Base-by-base conservation (phyloP, 805 yeast species). In the Kazachstania bromeliacearum region DNA sequence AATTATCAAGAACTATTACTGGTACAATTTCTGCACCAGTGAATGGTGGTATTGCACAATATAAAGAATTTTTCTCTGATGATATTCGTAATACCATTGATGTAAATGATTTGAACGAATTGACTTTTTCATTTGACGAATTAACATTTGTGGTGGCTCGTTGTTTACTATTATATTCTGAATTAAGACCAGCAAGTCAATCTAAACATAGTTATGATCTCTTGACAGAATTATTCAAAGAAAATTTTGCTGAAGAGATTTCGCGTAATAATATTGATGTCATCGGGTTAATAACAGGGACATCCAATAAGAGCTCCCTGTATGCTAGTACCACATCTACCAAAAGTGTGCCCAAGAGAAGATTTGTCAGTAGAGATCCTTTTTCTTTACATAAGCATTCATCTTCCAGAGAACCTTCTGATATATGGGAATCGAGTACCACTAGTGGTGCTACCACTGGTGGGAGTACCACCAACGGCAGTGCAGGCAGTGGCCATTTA, bases 1-100 rank as follows among this genome's bases (percentile, higher is more conserved):
- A 77, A 51, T 60, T 82, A 41, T 77, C 88, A 5, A 67, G 89
- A 57, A 75, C 75, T 49, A 62, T 79, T 37, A 72, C 85, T 3
- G 95, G 95, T 29, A 83, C 95, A 0, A 88, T 87, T 37, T 94
- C 85, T 54, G 76, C 95, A 0, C 95, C 95, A 3, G 89, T 85
- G 5, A 85, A 85, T 54, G 96, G 96, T 24, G 96, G 96, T 39
- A 83, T 85, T 44, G 83, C 85, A 2, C 85, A 81, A 53, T 85
- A 82, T 59, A 68, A 88, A 37, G 71, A 71, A 2, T 84, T 85
- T 53, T 73, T 82, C 52, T 58, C 56, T 25, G 28, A 27, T 4
- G 40, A 48, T 1, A 29, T 33, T 2, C 69, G 67, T 33, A 59
- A 56, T 6, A 48, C 53, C 18, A 48, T 48, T 19, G 47, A 51